Evolutionary conservation across 306 rosid species (phyloP), one percentile per base, ranked within the genome.

Genomic region (Quillaja saponaria): DNA sequence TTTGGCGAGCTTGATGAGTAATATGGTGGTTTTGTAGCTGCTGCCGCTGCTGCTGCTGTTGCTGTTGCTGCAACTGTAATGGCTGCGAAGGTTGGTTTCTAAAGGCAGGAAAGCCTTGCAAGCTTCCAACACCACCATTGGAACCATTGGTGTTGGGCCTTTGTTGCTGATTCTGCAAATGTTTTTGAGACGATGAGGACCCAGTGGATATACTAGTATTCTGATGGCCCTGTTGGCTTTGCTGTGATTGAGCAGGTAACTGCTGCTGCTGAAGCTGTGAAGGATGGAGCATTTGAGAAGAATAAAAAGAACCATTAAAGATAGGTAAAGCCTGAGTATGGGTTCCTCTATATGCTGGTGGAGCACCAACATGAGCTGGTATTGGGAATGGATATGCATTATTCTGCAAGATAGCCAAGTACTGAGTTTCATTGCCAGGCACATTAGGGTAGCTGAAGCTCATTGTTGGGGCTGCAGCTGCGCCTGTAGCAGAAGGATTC

Each of bases 311-410:
- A 20, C 96, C 96, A 50, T 74, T 90, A 69, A 83, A 87, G 58
- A 85, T 89, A 0, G 99, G 95, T 76, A 94, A 61, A 1, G 95
- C 79, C 67, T 85, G 99, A 13, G 82, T 68, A 67, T 85, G 96
- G 10, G 84, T 62, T 75, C 96, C 99, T 51, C 99, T 76, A 63
- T 87, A 94, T 21, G 90, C 83, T 3, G 96, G 85, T 11, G 94
- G 86, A 8, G 86, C 87, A 13, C 97, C 99, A 25, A 89, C 91
- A 67, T 89, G 99, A 1, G 97, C 80, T 0, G 96, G 91, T 61
- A 94, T 80, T 4, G 99, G 86, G 59, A 89, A 94, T 6, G 96
- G 61, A 68, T 94, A 94, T n/a, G 84, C 85, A 80, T 79, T 94
- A 44, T 87, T 90, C 79, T 79, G 95, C 80, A 90, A 71, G 65